Conservation (phyloP, 805 yeast genomes). For the Candida ascalaphidarum region DNA sequence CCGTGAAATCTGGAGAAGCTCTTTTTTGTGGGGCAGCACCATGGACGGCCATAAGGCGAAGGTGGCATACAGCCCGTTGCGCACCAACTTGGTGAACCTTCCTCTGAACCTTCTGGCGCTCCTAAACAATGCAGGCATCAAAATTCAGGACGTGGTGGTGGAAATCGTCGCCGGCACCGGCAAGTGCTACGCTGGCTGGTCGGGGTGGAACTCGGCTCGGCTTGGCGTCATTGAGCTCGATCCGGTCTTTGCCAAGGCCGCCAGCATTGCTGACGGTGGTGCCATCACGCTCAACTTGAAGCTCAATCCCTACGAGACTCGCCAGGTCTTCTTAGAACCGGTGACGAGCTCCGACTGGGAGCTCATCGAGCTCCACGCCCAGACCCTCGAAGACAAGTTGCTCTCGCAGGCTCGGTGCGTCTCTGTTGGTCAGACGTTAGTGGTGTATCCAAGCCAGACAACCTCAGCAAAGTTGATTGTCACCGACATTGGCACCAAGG, state of each 20-base stretch:
- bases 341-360: slow-evolving; percentile 81
- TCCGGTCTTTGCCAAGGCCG: slow-evolving; percentile 49
- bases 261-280: slow-evolving; percentile 38
- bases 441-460: slow-evolving; percentile 57
- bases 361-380: slow-evolving; percentile 74
- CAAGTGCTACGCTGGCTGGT: slow-evolving; percentile 53
- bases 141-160: slow-evolving; percentile 50
- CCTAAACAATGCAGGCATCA: slow-evolving; percentile 44
- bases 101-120: slow-evolving; percentile 40
- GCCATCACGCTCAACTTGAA: slow-evolving; percentile 34
- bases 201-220: slow-evolving; percentile 40
- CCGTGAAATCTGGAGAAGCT: no score
- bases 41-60: slow-evolving; percentile 31
- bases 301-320: slow-evolving; percentile 42
- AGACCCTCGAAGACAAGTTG: slow-evolving; percentile 61
- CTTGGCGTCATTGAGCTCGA: slow-evolving; percentile 49
- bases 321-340: slow-evolving; percentile 72
- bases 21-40: no score
- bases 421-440: slow-evolving; percentile 44
- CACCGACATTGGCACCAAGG: slow-evolving; percentile 33
- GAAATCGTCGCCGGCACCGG: slow-evolving; percentile 27
- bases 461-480: slow-evolving; percentile 54
- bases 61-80: slow-evolving; percentile 19
- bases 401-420: slow-evolving; percentile 78
- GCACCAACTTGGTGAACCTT: slow-evolving; percentile 47